Base-by-base conservation (phyloP, 306 rosid species). In the Oxytropis ochrocephala region DNA sequence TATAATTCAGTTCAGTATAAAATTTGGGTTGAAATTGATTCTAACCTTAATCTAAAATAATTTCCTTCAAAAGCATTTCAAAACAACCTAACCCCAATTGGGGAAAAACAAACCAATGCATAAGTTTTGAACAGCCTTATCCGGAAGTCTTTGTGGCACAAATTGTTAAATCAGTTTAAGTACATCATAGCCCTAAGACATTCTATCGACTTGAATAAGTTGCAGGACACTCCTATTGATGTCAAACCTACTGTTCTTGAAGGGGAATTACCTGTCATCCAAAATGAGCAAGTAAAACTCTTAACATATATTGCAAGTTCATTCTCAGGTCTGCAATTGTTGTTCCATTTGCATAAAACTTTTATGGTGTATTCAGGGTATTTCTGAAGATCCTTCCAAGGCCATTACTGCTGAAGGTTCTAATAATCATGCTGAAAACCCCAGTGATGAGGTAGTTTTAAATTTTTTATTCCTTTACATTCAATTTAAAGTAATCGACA, bases 191-290 rank as follows among this genome's bases (percentile, higher is more conserved):
- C 73, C 50, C 35, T 64, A 38, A 24, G 35, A 44, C 54, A 21
- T 6, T 52, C 12, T 6, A 47, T 73, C 74, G 64, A 58, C 72
- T 46, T 75, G 67, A 64, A 38, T 76, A 65, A 72, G 71, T 69
- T 77, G 81, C 81, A 93, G 98, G 96, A 83, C 73, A 77, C 86
- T 29, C 82, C 85, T 72, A 39, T 84, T 59, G 97, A 93, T 67
- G 80, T 84, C 79, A 93, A 93, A 80, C 98, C 97, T 12, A 60
- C 79, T 66, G 64, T 83, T 64, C 75, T 66, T 43, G 89, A 85
- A 71, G 78, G 78, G 60, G 89, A 84, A 68, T 78, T 82, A 68
- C 81, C 78, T 8, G 75, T 76, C 67, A 69, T 81, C 81, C 90
- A 68, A 75, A 86, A 86, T 56, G 86, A 84, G 76, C 86, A 62